Conservation (phyloP, 805 yeast genomes). For the Metschnikowia picachoensis region DNA sequence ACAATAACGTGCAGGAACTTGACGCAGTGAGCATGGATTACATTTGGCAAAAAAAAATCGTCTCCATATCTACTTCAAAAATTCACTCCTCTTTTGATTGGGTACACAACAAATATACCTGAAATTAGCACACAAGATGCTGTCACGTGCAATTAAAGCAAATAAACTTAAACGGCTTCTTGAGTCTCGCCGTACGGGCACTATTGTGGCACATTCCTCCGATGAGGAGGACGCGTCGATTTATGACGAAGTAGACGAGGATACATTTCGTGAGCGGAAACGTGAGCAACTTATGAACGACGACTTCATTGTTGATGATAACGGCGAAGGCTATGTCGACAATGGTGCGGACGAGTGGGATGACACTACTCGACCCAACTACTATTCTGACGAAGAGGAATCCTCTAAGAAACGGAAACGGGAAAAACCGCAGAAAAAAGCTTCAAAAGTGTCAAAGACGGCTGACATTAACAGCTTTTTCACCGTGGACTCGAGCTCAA, state of each 20-base stretch:
- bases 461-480: constrained; percentile 52
- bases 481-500: constrained; percentile 24
- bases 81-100: background rate
- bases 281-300: constrained; percentile 79
- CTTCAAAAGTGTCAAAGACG: constrained; percentile 37
- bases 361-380: constrained; percentile 43
- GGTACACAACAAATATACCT: no score
- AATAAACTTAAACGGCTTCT: constrained; percentile 59
- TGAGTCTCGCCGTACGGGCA: constrained; percentile 60
- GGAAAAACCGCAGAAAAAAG: constrained; percentile 30
- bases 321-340: constrained; percentile 91
- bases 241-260: constrained; percentile 87
- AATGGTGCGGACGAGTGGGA: constrained; percentile 93
- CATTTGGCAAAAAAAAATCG: no score
- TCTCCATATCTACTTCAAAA: no score
- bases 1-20: no score
- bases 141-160: constrained; percentile 33
- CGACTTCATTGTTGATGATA: constrained; percentile 92
- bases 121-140: constrained; percentile 7
- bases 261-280: constrained; percentile 68
- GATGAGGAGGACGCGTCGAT: constrained; percentile 53
- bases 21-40: no score
- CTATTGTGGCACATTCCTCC: constrained; percentile 33
- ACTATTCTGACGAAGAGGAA: constrained; percentile 55
- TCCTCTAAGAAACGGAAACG: constrained; percentile 26